Evolutionary conservation across 23 red algal species (phyloP).

Genomic region (Rhodosorus marinus): DNA sequence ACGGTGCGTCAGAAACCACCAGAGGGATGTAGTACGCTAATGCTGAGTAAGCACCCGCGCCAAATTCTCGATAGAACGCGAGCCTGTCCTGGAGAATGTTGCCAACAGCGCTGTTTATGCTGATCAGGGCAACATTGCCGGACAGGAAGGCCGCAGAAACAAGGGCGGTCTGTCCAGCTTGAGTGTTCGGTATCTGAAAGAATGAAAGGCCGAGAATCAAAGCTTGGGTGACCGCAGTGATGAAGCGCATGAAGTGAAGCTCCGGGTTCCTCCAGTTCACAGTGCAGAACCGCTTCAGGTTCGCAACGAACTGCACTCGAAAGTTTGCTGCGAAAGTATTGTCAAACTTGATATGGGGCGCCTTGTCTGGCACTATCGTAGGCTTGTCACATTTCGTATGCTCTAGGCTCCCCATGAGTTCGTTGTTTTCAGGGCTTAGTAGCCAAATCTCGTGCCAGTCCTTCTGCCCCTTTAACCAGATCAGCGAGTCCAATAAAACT

Average conservation of each 20-base stretch:
- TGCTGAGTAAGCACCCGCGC: conserved; percentile 67
- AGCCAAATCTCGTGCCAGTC: conserved; percentile 2
- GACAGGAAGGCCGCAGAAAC: conserved; percentile 57
- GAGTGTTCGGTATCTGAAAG: conserved; percentile 28
- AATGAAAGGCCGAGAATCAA: conserved; percentile 34
- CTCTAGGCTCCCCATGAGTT: background rate
- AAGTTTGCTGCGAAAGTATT: conserved; percentile 10
- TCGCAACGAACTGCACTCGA: conserved; percentile 43
- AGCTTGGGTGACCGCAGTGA: conserved; percentile 23
- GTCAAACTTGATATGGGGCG: conserved; percentile 2
- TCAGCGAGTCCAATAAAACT: no score
- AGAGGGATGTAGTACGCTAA: no score
- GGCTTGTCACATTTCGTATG: conserved; percentile 5
- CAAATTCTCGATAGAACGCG: conserved; percentile 80
- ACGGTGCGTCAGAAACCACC: no score
- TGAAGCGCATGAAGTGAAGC: background rate
- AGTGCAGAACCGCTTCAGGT: conserved; percentile 40
- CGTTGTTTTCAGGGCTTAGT: background rate
- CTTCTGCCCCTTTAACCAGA: background rate
- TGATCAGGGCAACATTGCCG: conserved; percentile 25
- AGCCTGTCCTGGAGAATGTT: conserved; percentile 36
- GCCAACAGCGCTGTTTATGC: conserved; percentile 41
- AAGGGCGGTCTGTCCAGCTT: conserved; percentile 18
- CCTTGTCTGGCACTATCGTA: background rate
- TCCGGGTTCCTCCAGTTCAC: background rate